Evolutionary conservation across 2,329 filamentous ascomycete species (phyloP), one percentile per base, ranked within the genome.

Genomic region (Calonectria fujianensis): DNA sequence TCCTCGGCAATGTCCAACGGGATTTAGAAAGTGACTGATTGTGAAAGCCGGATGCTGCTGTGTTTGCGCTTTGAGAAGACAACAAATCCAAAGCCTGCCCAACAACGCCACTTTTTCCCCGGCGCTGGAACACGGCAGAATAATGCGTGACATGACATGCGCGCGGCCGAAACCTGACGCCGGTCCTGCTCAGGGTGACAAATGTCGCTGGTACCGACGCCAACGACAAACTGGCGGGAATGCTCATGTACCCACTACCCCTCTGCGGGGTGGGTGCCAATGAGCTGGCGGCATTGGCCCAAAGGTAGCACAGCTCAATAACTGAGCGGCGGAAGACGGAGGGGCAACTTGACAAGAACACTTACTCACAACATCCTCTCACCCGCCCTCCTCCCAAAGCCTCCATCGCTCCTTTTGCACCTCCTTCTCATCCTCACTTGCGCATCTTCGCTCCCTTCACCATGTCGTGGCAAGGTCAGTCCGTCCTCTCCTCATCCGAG

Each of bases 401-500:
- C 69, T 61, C 32, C 29, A 50, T 61, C 66, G 35, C 48, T 52
- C 50, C 69, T 29, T 31, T 31, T 70, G 24, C 31, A 39, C 39
- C 59, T 75, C 39, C 32, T 29, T 48, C 69, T 66, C 57, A 64
- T 59, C 57, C 63, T 70, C 70, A 48, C 61, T 51, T 75, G 32
- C 41, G 64, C 41, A 70, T 68, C 75, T 68, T 69, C 74, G 75
- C 68, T 74, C 59, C 51, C 69, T 77, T 76, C 80, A 91, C 81
- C 84, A 94, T 94, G 93, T 94, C 93, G 86, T 94, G 93, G 93
- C 93, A 95, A 93, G 91, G 93, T 94, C 82, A 82, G 82, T 82
- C 77, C 74, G 75, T 80, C 64, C 64, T 37, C 73, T 68, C 67
- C 71, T 61, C 32, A 9, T 64, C 69, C 67, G 24, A 70, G 41